Evolutionary conservation across 345 rosid genomes (phyloP), one percentile per base, ranked within the genome.

Genomic region (Linum tenue): DNA sequence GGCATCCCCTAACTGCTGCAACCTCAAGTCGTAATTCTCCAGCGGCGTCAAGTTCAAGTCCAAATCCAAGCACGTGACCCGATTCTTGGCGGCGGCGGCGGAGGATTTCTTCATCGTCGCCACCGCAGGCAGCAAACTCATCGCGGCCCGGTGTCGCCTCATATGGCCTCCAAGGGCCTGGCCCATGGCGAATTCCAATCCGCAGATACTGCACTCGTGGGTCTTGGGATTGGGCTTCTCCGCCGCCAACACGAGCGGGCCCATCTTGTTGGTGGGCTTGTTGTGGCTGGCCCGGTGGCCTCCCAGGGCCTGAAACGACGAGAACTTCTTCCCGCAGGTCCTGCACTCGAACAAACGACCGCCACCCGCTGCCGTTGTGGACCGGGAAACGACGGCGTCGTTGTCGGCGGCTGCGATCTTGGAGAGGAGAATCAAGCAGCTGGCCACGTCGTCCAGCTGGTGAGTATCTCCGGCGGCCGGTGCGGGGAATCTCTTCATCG

Each of bases 281-380:
- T 82, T 83, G 84, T 92, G 98, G 64, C 98, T 92, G 0, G 98
- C 95, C 16, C 95, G 82, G 78, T 92, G 97, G 1, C 97, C 98
- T 0, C 98, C 98, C 12, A 92, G 71, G 1, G 98, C 98, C 76
- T 92, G 98, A 43, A 92, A 92, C 36, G 98, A 84, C 12, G 82
- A 59, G 68, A 92, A 92, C 65, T 75, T 77, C 63, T 67, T 83
- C 83, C 83, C 72, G 75, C 98, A 92, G n/a, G 97, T 89, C 74
- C 87, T 92, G 87, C 98, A 92, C 0, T 80, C 35, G 43, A 92
- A 92, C 38, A 76, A 74, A 12, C 89, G 86, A 38, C 63, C 62
- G 35, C 37, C 22, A 0, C 62, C 7, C n/a, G 39, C 9, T 3
- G 58, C 17, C 31, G 31, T 22, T 2, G 63, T 43, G 50, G 50